phyloP scores from a whole-genome alignment of 345 rosid species.

The Salix purpurea region DNA sequence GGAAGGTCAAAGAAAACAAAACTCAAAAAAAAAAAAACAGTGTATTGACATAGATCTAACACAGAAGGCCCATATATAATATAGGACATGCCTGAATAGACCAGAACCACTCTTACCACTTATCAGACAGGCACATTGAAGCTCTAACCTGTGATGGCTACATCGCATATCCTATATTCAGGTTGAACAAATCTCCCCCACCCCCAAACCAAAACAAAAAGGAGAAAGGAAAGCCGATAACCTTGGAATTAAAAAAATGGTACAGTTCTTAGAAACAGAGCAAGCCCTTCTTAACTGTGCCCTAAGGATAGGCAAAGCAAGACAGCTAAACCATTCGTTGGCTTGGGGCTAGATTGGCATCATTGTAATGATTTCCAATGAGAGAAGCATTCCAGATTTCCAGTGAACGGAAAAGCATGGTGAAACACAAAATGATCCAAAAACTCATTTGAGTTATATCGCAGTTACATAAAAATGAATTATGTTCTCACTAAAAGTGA shows the following conservation, averaged over 20 bases:
- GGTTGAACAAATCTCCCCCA: background rate
- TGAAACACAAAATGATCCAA: background rate
- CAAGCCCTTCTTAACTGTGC: background rate
- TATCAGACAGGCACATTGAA: slow-evolving; percentile 1
- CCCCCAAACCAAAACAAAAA: background rate
- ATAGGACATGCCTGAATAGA: background rate
- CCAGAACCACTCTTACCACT: background rate
- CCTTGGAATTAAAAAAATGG: background rate
- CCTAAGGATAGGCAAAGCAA: background rate
- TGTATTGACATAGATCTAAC: background rate
- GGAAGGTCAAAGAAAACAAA: background rate
- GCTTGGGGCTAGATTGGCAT: background rate
- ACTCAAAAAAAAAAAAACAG: background rate
- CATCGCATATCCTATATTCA: background rate
- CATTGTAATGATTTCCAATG: background rate
- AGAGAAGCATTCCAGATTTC: background rate
- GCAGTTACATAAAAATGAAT: background rate
- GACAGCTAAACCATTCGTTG: background rate
- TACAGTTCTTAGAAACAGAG: background rate
- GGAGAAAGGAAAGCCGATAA: background rate
- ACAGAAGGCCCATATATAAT: background rate
- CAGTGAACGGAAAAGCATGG: background rate
- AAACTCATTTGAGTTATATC: background rate
- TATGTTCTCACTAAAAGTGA: background rate
- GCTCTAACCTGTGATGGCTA: background rate